These are phyloP conservation scores for Phycomyces blakesleeanus DNA, from an alignment of 192 early-diverging fungal genomes.

Conservation along the genomic window DNA sequence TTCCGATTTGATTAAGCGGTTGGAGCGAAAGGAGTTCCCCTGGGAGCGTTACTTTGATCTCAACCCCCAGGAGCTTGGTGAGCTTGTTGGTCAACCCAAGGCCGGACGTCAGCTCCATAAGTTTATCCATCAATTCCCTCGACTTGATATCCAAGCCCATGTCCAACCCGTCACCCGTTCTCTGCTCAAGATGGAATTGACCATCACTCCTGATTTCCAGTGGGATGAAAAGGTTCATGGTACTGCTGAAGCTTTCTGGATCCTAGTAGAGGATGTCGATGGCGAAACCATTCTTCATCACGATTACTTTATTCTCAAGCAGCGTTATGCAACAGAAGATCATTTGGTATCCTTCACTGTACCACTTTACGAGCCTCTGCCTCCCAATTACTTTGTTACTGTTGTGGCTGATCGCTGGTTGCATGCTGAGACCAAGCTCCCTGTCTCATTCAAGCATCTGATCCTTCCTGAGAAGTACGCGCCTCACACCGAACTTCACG, in stretches of 20 bases:
- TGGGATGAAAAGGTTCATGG: conserved; percentile 90
- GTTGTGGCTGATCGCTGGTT: conserved; percentile 96
- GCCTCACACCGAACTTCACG: conserved; percentile 91
- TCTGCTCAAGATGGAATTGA: conserved; percentile 86
- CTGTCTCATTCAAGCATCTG: conserved; percentile 91
- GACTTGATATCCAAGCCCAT: conserved; percentile 81
- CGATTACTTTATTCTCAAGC: conserved; percentile 89
- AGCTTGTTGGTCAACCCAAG: conserved; percentile 81
- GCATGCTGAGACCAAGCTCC: conserved; percentile 83
- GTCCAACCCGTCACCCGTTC: conserved; percentile 94
- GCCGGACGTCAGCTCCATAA: conserved; percentile 88
- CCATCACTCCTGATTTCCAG: conserved; percentile 89
- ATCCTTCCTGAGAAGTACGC: conserved; percentile 90
- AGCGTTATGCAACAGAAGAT: conserved; percentile 77
- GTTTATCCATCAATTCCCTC: conserved; percentile 91
- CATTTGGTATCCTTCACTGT: conserved; percentile 89
- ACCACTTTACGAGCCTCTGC: conserved; percentile 86
- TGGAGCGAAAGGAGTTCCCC: conserved; percentile 92
- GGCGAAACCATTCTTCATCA: conserved; percentile 84
- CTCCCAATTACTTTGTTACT: conserved; percentile 94
- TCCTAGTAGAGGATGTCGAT: conserved; percentile 93
- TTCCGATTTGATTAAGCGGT: conserved; percentile 73
- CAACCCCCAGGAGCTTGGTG: conserved; percentile 87
- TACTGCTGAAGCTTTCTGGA: conserved; percentile 87
- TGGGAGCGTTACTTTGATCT: conserved; percentile 96